Base-by-base conservation (phyloP, 2,329 filamentous ascomycete genomes). In the Sporothrix luriei region DNA sequence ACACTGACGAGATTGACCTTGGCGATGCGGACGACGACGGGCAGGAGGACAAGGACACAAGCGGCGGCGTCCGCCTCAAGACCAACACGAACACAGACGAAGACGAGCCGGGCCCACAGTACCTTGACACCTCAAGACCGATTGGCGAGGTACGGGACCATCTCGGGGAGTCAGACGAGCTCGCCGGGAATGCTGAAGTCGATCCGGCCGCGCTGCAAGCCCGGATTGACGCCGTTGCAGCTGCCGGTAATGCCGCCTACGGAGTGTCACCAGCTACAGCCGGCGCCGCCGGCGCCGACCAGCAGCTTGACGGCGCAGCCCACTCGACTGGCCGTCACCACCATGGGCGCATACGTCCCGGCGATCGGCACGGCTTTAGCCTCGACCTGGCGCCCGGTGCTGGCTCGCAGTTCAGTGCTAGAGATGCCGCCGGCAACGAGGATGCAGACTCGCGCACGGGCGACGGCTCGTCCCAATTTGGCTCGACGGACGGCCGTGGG, bases 1-100 rank as follows among this genome's bases (percentile, higher is more conserved):
- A 85, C 71, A 71, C 75, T 1, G 80, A 84, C 67, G 84, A 85
- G 76, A 84, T 85, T 48, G 75, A 77, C 13, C 78, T 84, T 0
- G 78, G 76, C n/a, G 72, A 73, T 9, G 80, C 81, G 21, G 79
- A 71, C 0, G 76, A 73, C 7, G 68, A 73, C 0, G 70, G 13
- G 5, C 26, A 68, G 40, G 40, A 48, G 6, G 68, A 62, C 43
- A 48, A 16, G 11, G 55, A 43, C 1, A 49, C 26, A 1, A 46
- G 13, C 14, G 55, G 21, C 21, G 61, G 40, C 38, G 14, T 16
- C 24, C 33, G n/a, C 38, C 26, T n/a, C 21, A 13, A 19, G 16
- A 66, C 62, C 10, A 59, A 33, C 21, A 55, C 68, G 3, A 54
- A 69, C 5, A 72, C 10, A 1, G 68, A 68, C 10, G 70, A 71